Evolutionary conservation across 2,329 filamentous ascomycete species (phyloP), one percentile per base, ranked within the genome.

Genomic region (Decorospora gaudefroyi): DNA sequence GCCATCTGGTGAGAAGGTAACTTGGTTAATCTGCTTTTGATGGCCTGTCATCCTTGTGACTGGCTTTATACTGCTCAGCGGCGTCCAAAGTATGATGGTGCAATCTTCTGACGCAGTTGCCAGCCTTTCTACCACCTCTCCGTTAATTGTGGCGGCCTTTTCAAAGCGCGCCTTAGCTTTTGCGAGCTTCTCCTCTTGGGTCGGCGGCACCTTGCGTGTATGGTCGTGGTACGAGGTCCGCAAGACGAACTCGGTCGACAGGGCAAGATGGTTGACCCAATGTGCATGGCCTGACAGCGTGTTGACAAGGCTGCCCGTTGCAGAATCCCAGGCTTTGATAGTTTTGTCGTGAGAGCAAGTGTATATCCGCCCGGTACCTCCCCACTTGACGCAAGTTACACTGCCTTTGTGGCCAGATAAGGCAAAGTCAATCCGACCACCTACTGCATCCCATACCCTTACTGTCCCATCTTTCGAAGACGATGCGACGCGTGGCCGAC

Each of bases 31-130:
- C 65, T 92, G 88, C 73, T 97, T 97, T 69, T 96, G 90, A 64
- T 99, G 93, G 2, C 93, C 93, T n/a, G 90, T 73, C 73, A 97
- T 81, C 22, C 90, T 80, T n/a, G 88, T 87, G 3, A 97, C 76
- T 0, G 92, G 91, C 69, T 97, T 96, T 6, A 78, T 88, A 3
- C 86, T 85, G 22, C 55, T 67, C 7, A 84, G 78, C 0, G 91
- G 91, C 48, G 95, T 88, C 92, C 92, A 99, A 6, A 99, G 79
- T 67, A 90, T 96, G 81, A 99, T 92, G 4, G 91, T 96, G 69
- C 91, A 95, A 70, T 99, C 93, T 65, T 97, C 93, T 55, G 87
- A 92, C 2, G 92, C 93, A 6, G 90, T 95, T 2, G 95, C 88
- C 3, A 97, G 74, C 18, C 88, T 82, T 74, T 99, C 93, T 1